Conservation (phyloP, 2,329 filamentous ascomycete genomes). For the Shiraia sp. region DNA sequence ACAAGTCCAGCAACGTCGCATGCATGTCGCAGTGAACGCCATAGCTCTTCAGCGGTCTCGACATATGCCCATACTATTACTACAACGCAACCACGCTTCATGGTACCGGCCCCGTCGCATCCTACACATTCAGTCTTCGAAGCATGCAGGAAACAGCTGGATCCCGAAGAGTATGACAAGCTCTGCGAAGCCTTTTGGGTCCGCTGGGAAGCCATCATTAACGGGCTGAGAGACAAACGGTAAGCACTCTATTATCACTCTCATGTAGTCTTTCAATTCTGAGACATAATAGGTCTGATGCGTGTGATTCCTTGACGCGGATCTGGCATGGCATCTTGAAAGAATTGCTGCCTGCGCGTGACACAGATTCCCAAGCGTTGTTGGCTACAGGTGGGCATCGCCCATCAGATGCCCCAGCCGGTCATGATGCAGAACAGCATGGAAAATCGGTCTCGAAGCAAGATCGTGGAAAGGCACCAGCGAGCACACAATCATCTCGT, state of each 20-base stretch:
- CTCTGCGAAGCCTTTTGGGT: conserved; percentile 1
- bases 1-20: neutral
- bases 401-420: neutral
- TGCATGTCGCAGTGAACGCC: neutral
- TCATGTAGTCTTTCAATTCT: neutral
- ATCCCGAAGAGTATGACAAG: neutral
- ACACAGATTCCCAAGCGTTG: too few relatives aligned
- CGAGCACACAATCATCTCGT: neutral
- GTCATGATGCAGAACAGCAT: neutral
- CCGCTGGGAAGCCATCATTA: conserved; percentile 1
- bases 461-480: neutral
- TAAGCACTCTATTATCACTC: neutral
- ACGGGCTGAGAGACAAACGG: neutral
- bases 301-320: neutral
- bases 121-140: conserved; percentile 1
- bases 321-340: too few relatives aligned
- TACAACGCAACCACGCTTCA: neutral
- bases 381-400: too few relatives aligned
- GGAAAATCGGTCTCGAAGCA: neutral
- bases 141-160: neutral
- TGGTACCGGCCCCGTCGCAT: neutral
- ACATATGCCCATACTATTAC: neutral
- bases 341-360: too few relatives aligned
- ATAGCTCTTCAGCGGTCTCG: conserved; percentile 1
- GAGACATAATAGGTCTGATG: conserved; percentile 1